Evolutionary conservation across 495 filamentous ascomycete species (phyloP).

Genomic region (Daldinia decipiens): DNA sequence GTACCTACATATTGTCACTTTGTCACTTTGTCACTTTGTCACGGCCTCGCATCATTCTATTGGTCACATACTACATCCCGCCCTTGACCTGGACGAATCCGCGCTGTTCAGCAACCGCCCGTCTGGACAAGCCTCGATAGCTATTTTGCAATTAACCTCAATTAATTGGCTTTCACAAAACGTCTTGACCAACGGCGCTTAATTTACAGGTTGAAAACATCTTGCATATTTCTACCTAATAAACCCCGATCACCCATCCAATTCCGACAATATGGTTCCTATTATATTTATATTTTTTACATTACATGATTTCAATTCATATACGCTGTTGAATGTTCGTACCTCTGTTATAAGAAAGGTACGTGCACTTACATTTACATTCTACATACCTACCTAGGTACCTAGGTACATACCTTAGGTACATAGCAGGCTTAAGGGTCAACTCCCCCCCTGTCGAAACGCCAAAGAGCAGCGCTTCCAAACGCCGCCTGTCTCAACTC

Average conservation of each 20-base stretch:
- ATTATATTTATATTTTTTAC: slow-evolving; percentile 10
- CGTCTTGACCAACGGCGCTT: slow-evolving; percentile 29
- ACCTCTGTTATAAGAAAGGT: neutral
- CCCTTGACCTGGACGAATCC: slow-evolving; percentile 46
- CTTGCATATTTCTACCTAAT: slow-evolving; percentile 39
- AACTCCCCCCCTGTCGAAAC: slow-evolving; percentile 55
- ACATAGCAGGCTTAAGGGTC: slow-evolving; percentile 19
- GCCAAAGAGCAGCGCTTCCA: slow-evolving; percentile 53
- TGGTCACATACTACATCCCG: slow-evolving; percentile 37
- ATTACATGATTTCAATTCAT: slow-evolving; percentile 15
- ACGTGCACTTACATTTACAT: slow-evolving; percentile 22
- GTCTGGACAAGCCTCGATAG: slow-evolving; percentile 29
- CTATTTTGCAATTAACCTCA: slow-evolving; percentile 42
- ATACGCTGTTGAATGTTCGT: slow-evolving; percentile 14
- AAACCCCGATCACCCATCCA: slow-evolving; percentile 24
- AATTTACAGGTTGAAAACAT: slow-evolving; percentile 30
- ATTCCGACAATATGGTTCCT: slow-evolving; percentile 36
- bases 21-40: slow-evolving; percentile 46
- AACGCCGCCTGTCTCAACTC: slow-evolving; percentile 59
- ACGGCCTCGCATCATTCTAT: slow-evolving; percentile 34
- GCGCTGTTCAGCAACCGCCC: slow-evolving; percentile 43
- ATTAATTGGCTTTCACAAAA: slow-evolving; percentile 41
- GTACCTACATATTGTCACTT: slow-evolving; percentile 16
- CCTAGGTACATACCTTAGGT: too few species aligned
- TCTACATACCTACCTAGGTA: too few species aligned